Conservation (phyloP, 2,329 filamentous ascomycete species). For the Pseudogymnoascus sp. region DNA sequence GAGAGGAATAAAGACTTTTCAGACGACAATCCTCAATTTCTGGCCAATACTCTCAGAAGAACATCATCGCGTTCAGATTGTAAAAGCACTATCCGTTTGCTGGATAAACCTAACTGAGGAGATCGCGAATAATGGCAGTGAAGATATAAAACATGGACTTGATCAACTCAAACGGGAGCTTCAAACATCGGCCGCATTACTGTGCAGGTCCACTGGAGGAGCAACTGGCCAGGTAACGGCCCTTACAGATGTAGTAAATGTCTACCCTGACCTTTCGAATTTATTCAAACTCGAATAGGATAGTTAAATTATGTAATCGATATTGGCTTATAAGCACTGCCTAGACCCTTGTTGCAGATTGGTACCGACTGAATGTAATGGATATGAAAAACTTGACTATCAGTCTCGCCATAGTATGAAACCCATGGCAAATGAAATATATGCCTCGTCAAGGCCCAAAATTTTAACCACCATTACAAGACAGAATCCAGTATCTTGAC, state of each 20-base stretch:
- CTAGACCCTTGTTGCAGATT: background rate
- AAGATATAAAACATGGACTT: background rate
- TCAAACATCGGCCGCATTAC: slow-evolving; percentile 17
- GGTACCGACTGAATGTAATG: background rate
- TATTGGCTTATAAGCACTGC: background rate
- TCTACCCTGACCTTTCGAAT: background rate
- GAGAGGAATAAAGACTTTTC: slow-evolving; percentile 40
- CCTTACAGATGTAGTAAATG: background rate
- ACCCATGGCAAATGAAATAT: background rate
- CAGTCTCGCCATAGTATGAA: background rate
- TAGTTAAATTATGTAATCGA: background rate
- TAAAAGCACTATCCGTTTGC: slow-evolving; percentile 53
- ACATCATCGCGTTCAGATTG: slow-evolving; percentile 53
- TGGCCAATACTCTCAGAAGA: slow-evolving; percentile 57
- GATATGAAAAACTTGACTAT: background rate
- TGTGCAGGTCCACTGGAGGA: slow-evolving; percentile 19
- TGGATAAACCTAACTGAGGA: slow-evolving; percentile 50
- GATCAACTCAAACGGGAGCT: slow-evolving; percentile 18
- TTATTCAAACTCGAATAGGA: background rate
- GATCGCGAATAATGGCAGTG: background rate
- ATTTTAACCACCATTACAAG: background rate
- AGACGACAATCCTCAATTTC: slow-evolving; percentile 50
- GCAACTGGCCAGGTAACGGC: background rate
- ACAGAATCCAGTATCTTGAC: background rate
- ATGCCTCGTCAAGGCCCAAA: background rate